Percentiles rank a stretch among this genome's conserved stretches.
These are phyloP conservation scores for Adansonia madagascariensis DNA, from an alignment of 441 rosid species.

Conservation along the genomic window DNA sequence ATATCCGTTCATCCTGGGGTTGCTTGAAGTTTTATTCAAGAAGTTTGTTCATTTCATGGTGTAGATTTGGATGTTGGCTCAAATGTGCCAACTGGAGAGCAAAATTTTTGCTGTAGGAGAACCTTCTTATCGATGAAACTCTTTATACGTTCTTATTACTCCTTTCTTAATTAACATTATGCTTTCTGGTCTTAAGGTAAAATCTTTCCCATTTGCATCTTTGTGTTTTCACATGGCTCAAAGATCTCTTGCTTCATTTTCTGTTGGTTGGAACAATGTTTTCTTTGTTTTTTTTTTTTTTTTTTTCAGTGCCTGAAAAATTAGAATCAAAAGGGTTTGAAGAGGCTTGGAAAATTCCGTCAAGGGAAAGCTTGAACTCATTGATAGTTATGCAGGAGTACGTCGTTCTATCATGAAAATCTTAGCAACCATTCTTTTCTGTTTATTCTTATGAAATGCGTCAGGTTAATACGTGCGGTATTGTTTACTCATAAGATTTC, in stretches of 20 bases:
- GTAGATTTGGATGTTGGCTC: constrained; percentile 94
- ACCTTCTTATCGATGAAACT: constrained; percentile 79
- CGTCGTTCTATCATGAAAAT: constrained; percentile 28
- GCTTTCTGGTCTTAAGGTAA: background rate
- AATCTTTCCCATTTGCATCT: constrained; percentile 4
- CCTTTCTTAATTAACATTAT: background rate
- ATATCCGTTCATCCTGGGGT: too few relatives aligned
- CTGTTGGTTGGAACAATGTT: constrained; percentile 23
- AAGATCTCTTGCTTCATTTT: constrained; percentile 17
- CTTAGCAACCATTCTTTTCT: background rate
- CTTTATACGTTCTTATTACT: constrained; percentile 18
- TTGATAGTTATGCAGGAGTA: constrained; percentile 92
- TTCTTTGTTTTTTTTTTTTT: constrained; percentile 16
- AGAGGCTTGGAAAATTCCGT: constrained; percentile 83
- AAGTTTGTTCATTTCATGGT: constrained; percentile 29
- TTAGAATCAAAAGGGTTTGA: constrained; percentile 74
- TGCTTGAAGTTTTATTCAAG: constrained; percentile 19
- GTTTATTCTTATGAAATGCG: constrained; percentile 16
- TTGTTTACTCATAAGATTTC: constrained; percentile 57
- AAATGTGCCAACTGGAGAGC: constrained; percentile 95
- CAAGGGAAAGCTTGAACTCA: constrained; percentile 76
- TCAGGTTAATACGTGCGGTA: constrained; percentile 1
- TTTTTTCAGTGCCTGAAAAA: constrained; percentile 66
- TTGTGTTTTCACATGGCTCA: background rate
- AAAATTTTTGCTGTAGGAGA: constrained; percentile 90